phyloP scores from a whole-genome alignment of 1,284 basidiomycete species.

The Moesziomyces sp. region DNA sequence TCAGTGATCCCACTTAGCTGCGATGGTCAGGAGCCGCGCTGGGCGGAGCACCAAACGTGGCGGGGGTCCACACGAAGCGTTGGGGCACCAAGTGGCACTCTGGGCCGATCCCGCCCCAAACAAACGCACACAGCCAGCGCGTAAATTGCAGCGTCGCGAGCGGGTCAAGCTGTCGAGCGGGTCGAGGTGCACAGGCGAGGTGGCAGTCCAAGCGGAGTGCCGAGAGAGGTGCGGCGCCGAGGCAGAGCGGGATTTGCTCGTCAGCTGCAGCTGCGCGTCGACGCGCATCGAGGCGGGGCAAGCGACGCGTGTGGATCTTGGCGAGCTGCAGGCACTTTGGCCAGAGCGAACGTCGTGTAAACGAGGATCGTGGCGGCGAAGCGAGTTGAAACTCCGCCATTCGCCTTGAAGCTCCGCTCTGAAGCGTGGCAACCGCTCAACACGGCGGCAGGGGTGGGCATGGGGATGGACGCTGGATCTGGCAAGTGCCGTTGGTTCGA shows the following conservation, averaged over 20 bases:
- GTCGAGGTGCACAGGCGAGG: no score
- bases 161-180: no score
- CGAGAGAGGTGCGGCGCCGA: no score
- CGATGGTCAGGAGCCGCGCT: background rate
- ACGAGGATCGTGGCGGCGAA: conserved; percentile 8
- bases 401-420: background rate
- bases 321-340: conserved; percentile 1
- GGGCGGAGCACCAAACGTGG: no score
- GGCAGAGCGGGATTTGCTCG: background rate
- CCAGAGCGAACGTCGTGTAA: conserved; percentile 16
- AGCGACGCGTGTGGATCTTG: conserved; percentile 1
- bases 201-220: no score
- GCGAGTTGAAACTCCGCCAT: conserved; percentile 12
- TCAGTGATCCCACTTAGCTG: background rate
- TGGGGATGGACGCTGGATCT: background rate
- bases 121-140: background rate
- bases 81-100: background rate
- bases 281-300: background rate
- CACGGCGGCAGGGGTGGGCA: no score
- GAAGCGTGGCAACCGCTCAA: background rate
- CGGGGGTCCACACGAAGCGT: no score
- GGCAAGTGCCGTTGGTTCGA: no score
- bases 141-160: no score
- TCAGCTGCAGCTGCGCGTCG: conserved; percentile 2
- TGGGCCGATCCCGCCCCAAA: background rate